A percentile compares a stretch with the other conserved stretches of the same genome.
Evolutionary conservation across 1,284 basidiomycete species (phyloP).

Genomic region (Sanghuangporus sanghuang): DNA sequence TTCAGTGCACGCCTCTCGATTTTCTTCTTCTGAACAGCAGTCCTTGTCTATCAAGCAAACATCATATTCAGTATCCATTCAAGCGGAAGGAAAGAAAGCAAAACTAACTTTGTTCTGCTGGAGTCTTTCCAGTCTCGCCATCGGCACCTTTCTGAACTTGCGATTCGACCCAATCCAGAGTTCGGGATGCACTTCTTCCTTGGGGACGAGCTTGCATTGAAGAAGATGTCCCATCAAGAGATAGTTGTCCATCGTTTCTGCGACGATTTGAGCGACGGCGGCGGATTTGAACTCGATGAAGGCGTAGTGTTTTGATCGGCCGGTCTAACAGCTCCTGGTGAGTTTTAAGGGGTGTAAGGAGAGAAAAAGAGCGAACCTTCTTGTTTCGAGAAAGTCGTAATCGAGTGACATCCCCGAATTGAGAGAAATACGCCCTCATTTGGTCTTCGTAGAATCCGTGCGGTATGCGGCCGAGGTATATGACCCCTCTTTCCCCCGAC

Average conservation of each 20-base stretch:
- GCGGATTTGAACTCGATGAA: slow-evolving; percentile 93
- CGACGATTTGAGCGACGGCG: slow-evolving; percentile 90
- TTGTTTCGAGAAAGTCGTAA: slow-evolving; percentile 91
- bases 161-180: slow-evolving; percentile 97
- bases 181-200: slow-evolving; percentile 87
- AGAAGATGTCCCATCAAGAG: slow-evolving; percentile 92
- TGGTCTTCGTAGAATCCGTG: slow-evolving; percentile 98
- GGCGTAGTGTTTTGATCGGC: slow-evolving; percentile 93
- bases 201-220: slow-evolving; percentile 81
- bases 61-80: slow-evolving; percentile 6
- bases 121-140: slow-evolving; percentile 64
- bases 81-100: not conserved
- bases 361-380: slow-evolving; percentile 49
- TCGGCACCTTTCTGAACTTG: slow-evolving; percentile 81
- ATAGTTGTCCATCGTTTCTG: slow-evolving; percentile 99
- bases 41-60: slow-evolving; percentile 55
- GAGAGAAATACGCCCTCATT: slow-evolving; percentile 88
- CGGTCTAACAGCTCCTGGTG: slow-evolving; percentile 54
- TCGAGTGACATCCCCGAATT: slow-evolving; percentile 91
- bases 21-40: slow-evolving; percentile 63
- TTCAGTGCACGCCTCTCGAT: slow-evolving; percentile 71
- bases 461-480: slow-evolving; percentile 89
- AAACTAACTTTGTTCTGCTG: slow-evolving; percentile 73
- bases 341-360: not conserved
- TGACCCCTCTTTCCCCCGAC: slow-evolving; percentile 76